These are phyloP conservation scores for Penicillium nucicola DNA, from an alignment of 495 filamentous ascomycete genomes.

Conservation along the genomic window DNA sequence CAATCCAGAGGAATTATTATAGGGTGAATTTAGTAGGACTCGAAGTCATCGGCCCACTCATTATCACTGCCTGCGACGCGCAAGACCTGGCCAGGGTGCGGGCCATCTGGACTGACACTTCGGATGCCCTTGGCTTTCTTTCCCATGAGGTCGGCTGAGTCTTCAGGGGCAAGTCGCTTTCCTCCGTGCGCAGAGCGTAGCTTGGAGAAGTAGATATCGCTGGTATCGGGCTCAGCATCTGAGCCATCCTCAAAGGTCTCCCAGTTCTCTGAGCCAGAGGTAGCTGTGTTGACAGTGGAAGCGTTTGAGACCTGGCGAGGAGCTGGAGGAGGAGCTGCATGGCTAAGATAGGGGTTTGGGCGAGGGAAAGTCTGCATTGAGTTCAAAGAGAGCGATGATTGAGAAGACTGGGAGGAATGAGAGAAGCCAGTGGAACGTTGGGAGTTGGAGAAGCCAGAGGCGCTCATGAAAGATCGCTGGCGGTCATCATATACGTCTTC, in stretches of 20 bases:
- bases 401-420: slow-evolving; percentile 39
- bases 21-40: slow-evolving; percentile 34
- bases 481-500: slow-evolving; percentile 86
- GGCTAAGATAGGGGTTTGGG: slow-evolving; percentile 40
- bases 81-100: slow-evolving; percentile 36
- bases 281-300: slow-evolving; percentile 57
- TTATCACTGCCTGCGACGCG: slow-evolving; percentile 45
- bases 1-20: slow-evolving; percentile 6
- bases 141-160: slow-evolving; percentile 44
- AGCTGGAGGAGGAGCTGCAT: slow-evolving; percentile 47
- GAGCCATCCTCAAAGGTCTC: slow-evolving; percentile 83
- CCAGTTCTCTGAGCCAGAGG: slow-evolving; percentile 90
- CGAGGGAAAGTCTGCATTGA: slow-evolving; percentile 37
- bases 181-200: slow-evolving; percentile 57
- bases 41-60: slow-evolving; percentile 50
- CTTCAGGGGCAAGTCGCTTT: slow-evolving; percentile 61
- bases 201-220: slow-evolving; percentile 75
- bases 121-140: slow-evolving; percentile 56
- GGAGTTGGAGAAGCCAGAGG: slow-evolving; percentile 41
- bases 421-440: slow-evolving; percentile 39
- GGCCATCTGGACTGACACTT: slow-evolving; percentile 43
- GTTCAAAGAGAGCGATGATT: slow-evolving; percentile 36
- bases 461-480: slow-evolving; percentile 48
- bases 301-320: slow-evolving; percentile 70
- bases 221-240: slow-evolving; percentile 69